Evolutionary conservation across 192 early-diverging fungal species (phyloP).

Genomic region (Borealophlyctis nickersoniae): DNA sequence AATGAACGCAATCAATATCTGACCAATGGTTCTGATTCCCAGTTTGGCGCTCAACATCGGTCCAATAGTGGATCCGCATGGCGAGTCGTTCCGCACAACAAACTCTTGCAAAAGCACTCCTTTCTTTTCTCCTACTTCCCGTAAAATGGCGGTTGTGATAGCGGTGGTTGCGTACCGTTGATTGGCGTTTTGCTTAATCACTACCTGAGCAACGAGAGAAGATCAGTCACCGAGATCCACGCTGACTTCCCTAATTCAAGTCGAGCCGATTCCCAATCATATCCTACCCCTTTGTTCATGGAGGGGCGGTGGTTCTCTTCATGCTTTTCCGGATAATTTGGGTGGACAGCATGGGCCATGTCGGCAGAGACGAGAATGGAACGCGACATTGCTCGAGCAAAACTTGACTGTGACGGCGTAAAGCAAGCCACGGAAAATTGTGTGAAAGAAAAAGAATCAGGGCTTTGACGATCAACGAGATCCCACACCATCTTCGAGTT

Average conservation of each 20-base stretch:
- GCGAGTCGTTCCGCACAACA: slow-evolving; percentile 84
- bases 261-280: too few relatives aligned
- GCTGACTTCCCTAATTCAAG: too few relatives aligned
- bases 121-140: slow-evolving; percentile 69
- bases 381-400: slow-evolving; percentile 79
- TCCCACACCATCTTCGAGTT: too few relatives aligned
- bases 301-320: slow-evolving; percentile 89
- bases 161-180: slow-evolving; percentile 71
- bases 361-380: slow-evolving; percentile 88
- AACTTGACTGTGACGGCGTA: slow-evolving; percentile 37
- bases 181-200: slow-evolving; percentile 97
- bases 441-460: too few relatives aligned
- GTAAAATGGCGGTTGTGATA: slow-evolving; percentile 43
- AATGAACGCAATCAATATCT: neutral
- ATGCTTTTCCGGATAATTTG: slow-evolving; percentile 89
- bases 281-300: slow-evolving; percentile 84
- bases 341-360: slow-evolving; percentile 90
- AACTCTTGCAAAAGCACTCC: slow-evolving; percentile 80
- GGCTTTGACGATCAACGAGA: too few relatives aligned
- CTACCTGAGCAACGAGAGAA: too few relatives aligned
- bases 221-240: too few relatives aligned
- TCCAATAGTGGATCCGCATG: slow-evolving; percentile 96
- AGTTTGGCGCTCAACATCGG: slow-evolving; percentile 93
- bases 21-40: slow-evolving; percentile 90
- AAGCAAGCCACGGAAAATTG: too few relatives aligned